Conservation (phyloP, 2,329 filamentous ascomycete species). For the Stemphylium vesicarium region DNA sequence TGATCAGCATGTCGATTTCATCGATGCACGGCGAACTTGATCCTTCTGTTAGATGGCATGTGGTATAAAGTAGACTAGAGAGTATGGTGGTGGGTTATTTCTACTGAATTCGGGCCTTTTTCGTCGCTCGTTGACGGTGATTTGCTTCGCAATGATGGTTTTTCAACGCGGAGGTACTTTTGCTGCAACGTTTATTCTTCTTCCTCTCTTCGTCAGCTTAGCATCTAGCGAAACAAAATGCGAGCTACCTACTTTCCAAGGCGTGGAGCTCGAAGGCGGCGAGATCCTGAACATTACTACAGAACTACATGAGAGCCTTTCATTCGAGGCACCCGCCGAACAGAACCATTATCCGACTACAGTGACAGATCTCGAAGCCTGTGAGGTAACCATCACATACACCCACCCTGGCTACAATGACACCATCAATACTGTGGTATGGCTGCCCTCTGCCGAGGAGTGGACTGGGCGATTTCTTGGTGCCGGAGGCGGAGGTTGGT, state of each 20-base stretch:
- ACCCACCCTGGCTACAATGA: constrained; percentile 28
- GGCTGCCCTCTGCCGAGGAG: constrained; percentile 22
- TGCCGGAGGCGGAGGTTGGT: constrained; percentile 30
- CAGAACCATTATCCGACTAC: constrained; percentile 18
- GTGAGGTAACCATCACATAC: constrained; percentile 47
- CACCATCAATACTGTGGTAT: constrained; percentile 24
- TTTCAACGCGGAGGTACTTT: neutral
- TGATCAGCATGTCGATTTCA: neutral
- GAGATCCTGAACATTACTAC: constrained; percentile 9
- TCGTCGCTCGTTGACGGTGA: too few species aligned
- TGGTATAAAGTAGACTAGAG: neutral
- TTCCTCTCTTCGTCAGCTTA: neutral
- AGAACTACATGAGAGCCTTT: constrained; percentile 2
- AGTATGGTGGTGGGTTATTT: neutral
- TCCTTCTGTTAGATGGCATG: neutral
- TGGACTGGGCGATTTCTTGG: constrained; percentile 33
- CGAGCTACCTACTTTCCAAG: constrained; percentile 4
- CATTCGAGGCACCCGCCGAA: constrained; percentile 5
- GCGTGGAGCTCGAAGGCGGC: constrained; percentile 1
- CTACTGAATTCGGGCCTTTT: neutral
- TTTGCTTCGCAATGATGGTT: neutral
- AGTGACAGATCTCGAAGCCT: constrained; percentile 28
- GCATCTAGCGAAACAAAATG: neutral
- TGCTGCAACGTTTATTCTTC: neutral
- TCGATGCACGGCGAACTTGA: too few species aligned